Conservation (phyloP, 2,329 filamentous ascomycete genomes). For the Nemania sp. region DNA sequence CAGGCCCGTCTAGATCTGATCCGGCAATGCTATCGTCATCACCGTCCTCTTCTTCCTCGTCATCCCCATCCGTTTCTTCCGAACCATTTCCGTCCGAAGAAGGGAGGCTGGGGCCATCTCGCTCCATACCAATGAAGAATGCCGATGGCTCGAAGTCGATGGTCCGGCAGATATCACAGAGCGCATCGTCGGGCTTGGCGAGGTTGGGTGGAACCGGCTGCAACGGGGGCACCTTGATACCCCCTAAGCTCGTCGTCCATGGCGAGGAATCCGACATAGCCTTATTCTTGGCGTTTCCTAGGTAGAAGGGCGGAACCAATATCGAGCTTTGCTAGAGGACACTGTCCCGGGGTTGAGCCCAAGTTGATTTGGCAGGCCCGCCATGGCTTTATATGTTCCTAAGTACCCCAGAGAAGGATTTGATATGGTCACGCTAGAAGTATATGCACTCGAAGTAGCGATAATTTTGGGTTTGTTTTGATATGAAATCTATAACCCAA, state of each 20-base stretch:
- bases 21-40: conserved; percentile 14
- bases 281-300: neutral
- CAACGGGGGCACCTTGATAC: conserved; percentile 26
- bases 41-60: neutral
- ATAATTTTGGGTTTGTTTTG: neutral
- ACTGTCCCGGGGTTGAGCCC: neutral
- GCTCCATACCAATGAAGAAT: conserved; percentile 6
- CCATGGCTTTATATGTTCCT: neutral
- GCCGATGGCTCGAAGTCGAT: conserved; percentile 17
- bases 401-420: neutral
- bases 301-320: neutral
- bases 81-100: conserved; percentile 5
- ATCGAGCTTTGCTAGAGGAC: neutral
- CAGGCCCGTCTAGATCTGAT: conserved; percentile 5
- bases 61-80: neutral
- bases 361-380: neutral
- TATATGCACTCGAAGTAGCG: too few species aligned
- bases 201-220: conserved; percentile 11
- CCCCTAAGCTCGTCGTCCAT: conserved; percentile 9
- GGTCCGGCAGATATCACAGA: conserved; percentile 24
- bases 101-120: neutral
- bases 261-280: conserved; percentile 12
- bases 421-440: neutral
- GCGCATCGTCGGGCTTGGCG: conserved; percentile 7
- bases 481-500: neutral